Conservation (phyloP, 1,139 yeast genomes). For the Oligophagozyma castellii region DNA sequence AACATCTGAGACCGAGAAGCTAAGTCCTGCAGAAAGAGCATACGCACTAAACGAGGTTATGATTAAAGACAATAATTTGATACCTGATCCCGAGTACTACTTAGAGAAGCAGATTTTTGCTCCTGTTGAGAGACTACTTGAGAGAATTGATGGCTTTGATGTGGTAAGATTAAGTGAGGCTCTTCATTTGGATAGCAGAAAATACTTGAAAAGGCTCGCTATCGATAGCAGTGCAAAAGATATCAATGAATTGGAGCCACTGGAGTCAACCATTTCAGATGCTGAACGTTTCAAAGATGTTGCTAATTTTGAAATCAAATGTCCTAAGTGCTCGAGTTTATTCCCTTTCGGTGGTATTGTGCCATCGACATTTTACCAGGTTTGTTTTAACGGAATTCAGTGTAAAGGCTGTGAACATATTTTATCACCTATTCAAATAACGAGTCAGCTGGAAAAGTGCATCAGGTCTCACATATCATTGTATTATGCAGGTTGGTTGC, state of each 20-base stretch:
- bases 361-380: slow-evolving; percentile 42
- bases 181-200: slow-evolving; percentile 63
- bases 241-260: slow-evolving; percentile 46
- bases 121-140: slow-evolving; percentile 80
- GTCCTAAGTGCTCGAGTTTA: slow-evolving; percentile 44
- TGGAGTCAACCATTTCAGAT: slow-evolving; percentile 74
- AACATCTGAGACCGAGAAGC: slow-evolving; percentile 6
- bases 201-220: slow-evolving; percentile 40
- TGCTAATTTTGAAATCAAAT: slow-evolving; percentile 39
- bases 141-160: slow-evolving; percentile 79
- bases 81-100: slow-evolving; percentile 68
- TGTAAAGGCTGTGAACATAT: slow-evolving; percentile 48
- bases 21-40: slow-evolving; percentile 52
- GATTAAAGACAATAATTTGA: slow-evolving; percentile 34
- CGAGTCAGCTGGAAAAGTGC: slow-evolving; percentile 59
- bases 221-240: slow-evolving; percentile 27
- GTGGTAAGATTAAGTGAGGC: slow-evolving; percentile 61
- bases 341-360: slow-evolving; percentile 67
- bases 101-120: slow-evolving; percentile 81
- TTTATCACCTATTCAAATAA: slow-evolving; percentile 41
- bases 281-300: slow-evolving; percentile 66
- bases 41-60: slow-evolving; percentile 63
- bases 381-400: slow-evolving; percentile 55
- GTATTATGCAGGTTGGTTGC: slow-evolving; percentile 77
- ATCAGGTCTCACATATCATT: slow-evolving; percentile 57